These are phyloP conservation scores for Penicillium sp. DNA, from an alignment of 2,329 filamentous ascomycete species.

Conservation along the genomic window DNA sequence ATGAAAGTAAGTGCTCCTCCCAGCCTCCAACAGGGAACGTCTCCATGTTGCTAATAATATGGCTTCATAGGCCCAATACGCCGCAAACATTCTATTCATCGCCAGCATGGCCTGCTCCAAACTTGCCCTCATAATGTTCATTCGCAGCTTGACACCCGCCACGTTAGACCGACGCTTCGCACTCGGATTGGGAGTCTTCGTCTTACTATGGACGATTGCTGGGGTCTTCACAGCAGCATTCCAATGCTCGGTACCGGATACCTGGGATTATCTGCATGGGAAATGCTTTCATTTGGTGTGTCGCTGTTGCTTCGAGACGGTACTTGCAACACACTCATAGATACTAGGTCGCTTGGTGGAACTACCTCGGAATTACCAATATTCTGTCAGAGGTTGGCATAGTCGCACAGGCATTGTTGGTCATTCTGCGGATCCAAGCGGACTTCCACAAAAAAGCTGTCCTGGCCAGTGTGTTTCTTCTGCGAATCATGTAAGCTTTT, in stretches of 20 bases:
- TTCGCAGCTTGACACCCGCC: conserved; percentile 23
- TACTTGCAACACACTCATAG: too few species aligned
- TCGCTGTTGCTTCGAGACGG: too few species aligned
- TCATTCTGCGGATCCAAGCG: conserved; percentile 25
- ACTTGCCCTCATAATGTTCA: conserved; percentile 24
- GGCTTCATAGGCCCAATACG: conserved; percentile 21
- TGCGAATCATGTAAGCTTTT: conserved; percentile 23
- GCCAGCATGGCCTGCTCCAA: conserved; percentile 24
- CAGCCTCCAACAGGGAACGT: background rate
- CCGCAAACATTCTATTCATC: conserved; percentile 24
- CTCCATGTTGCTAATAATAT: background rate
- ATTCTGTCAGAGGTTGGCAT: conserved; percentile 26
- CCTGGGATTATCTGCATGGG: conserved; percentile 22
- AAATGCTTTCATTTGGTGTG: conserved; percentile 22
- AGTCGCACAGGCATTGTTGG: conserved; percentile 22
- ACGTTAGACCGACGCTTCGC: conserved; percentile 17
- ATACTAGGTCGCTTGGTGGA: conserved; percentile 22
- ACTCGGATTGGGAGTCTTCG: conserved; percentile 10
- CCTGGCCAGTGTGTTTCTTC: conserved; percentile 19
- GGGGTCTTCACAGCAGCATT: conserved; percentile 18
- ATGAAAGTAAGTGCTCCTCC: conserved; percentile 19
- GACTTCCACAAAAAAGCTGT: conserved; percentile 16
- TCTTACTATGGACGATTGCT: conserved; percentile 16
- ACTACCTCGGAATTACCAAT: conserved; percentile 25
- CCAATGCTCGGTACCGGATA: conserved; percentile 16